Evolutionary conservation across 768 basidiomycete genomes (phyloP), one percentile per base, ranked within the genome.

Genomic region (Russula sp.): DNA sequence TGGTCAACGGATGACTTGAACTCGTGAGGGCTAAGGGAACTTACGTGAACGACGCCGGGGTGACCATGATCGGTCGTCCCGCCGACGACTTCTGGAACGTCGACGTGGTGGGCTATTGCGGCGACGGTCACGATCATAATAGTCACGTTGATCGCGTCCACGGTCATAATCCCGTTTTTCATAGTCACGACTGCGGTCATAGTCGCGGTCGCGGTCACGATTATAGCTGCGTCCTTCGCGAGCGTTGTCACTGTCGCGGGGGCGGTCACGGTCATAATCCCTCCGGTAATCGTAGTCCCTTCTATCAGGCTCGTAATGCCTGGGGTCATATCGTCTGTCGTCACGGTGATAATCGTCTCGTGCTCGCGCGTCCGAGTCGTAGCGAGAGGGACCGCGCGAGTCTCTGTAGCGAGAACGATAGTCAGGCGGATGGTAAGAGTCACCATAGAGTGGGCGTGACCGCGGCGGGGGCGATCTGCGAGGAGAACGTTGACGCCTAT

Each of bases 401-500:
- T 64, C 58, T 22, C 63, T 55, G 14, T 50, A 50, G 27, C 63
- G 59, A 42, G 62, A n/a, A 59, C 62, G 62, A 51, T 60, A 57
- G 27, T 52, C 58, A 32, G 48, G 40, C 0, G 50, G 57, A 34
- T 58, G 61, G 47, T 60, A 68, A 13, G 55, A 57, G 57, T 62
- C 63, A 37, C 47, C 61, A 58, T 55, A 56, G 3, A 49, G 63
- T 56, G 61, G 70, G 59, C 20, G 69, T 8, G 57, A 40, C 34
- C 53, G 57, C 0, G 64, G 66, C 4, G 57, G 66, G 16, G 66
- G 39, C 0, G 65, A 51, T 47, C 9, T 60, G 18, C 58, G 63
- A n/a, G 69, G 44, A 69, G 70, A 65, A 51, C 63, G 61, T 66
- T 68, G 63, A 57, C 69, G 68, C 20, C 63, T 61, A 14, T 72